These are phyloP conservation scores for Colletotrichum spinosum DNA, from an alignment of 2,329 filamentous ascomycete species.

Conservation along the genomic window DNA sequence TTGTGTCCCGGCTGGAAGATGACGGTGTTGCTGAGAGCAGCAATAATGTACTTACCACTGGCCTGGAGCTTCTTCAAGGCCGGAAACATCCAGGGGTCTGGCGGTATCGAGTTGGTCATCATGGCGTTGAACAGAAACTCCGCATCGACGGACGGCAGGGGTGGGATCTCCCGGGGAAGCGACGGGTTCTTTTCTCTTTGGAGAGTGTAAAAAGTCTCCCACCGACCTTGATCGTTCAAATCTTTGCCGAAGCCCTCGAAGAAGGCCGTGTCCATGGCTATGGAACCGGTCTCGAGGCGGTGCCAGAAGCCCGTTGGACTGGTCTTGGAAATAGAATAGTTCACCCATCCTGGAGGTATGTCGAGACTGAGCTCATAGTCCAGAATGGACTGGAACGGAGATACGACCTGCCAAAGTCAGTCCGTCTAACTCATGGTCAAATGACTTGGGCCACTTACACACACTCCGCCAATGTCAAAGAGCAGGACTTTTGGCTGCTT, in stretches of 20 bases:
- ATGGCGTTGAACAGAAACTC: constrained; percentile 89
- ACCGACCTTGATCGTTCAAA: constrained; percentile 73
- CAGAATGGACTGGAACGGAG: constrained; percentile 92
- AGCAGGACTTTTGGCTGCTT: constrained; percentile 79
- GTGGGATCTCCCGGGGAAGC: constrained; percentile 60
- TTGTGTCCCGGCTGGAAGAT: constrained; percentile 83
- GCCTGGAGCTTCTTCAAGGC: constrained; percentile 77
- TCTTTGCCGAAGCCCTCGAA: constrained; percentile 82
- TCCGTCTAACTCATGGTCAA: constrained; percentile 11
- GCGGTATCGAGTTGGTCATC: constrained; percentile 78
- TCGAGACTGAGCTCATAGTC: constrained; percentile 83
- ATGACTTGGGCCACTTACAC: constrained; percentile 71
- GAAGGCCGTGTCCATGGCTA: constrained; percentile 79
- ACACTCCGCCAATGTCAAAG: constrained; percentile 97
- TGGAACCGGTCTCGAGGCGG: constrained; percentile 84
- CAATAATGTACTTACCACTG: constrained; percentile 76
- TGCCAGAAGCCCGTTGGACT: constrained; percentile 89
- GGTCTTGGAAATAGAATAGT: constrained; percentile 85
- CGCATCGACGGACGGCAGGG: constrained; percentile 79
- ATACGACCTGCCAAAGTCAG: constrained; percentile 74
- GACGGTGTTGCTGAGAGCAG: constrained; percentile 89
- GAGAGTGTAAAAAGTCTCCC: constrained; percentile 72
- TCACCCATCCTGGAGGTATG: constrained; percentile 91
- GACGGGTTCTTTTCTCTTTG: constrained; percentile 56
- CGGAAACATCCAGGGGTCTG: constrained; percentile 91